Evolutionary conservation across 768 basidiomycete genomes (phyloP).

Genomic region (Rhizopogon vesiculosus): DNA sequence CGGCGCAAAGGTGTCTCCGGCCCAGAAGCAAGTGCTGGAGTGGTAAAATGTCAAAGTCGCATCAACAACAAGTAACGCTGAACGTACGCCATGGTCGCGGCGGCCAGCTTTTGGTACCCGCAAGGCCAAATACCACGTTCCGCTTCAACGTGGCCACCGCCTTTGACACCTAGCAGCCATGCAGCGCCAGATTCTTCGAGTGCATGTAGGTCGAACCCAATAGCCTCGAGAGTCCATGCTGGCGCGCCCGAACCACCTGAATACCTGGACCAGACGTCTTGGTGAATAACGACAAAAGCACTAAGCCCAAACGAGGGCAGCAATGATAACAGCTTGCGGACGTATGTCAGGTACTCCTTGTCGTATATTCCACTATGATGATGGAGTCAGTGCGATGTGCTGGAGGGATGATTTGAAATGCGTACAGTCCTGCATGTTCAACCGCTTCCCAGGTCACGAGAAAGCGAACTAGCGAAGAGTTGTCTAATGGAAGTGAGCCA

Average conservation of each 20-base stretch:
- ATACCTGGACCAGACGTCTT: conserved; percentile 96
- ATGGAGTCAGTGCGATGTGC: background rate
- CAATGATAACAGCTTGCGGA: conserved; percentile 62
- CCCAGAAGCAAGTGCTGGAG: conserved; percentile 87
- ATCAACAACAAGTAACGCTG: background rate
- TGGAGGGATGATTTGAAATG: conserved; percentile 13
- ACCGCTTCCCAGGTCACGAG: conserved; percentile 97
- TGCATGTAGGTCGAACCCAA: conserved; percentile 78
- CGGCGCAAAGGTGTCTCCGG: conserved; percentile 80
- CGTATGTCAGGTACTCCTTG: conserved; percentile 73
- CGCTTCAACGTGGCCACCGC: conserved; percentile 68
- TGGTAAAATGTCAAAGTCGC: background rate
- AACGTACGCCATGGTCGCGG: conserved; percentile 86
- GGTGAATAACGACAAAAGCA: conserved; percentile 81
- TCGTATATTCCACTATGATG: conserved; percentile 75
- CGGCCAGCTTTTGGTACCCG: conserved; percentile 91
- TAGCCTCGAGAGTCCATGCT: conserved; percentile 87
- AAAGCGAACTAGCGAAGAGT: conserved; percentile 62
- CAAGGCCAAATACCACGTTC: conserved; percentile 90
- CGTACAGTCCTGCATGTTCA: conserved; percentile 90
- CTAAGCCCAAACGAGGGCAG: conserved; percentile 69
- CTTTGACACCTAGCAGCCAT: conserved; percentile 77
- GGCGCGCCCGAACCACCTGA: conserved; percentile 95
- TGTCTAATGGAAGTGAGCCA: background rate
- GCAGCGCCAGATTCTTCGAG: conserved; percentile 84